Conservation (phyloP, 345 rosid genomes). For the Stellera chamaejasme region DNA sequence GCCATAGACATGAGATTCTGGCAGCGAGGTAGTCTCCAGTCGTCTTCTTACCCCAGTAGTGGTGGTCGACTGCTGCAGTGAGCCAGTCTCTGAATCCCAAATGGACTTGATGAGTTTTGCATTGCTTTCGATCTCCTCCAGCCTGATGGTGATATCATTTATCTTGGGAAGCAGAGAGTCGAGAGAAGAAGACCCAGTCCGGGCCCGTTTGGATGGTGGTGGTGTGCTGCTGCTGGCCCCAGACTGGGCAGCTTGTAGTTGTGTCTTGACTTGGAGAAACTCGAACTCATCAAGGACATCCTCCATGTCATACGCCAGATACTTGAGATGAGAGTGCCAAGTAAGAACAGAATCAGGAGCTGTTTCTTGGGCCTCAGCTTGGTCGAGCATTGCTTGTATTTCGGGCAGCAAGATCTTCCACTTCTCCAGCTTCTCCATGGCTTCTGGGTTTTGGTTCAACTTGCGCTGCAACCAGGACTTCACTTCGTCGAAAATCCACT, state of each 20-base stretch:
- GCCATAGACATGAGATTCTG: constrained; percentile 2
- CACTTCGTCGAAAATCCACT: neutral
- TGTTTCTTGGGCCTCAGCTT: neutral
- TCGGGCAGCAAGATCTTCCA: neutral
- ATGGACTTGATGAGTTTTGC: no score
- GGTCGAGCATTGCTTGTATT: neutral
- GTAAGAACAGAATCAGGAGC: neutral
- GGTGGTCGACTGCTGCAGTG: no score
- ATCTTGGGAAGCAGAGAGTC: no score
- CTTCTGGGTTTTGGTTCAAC: neutral
- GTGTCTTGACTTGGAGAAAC: neutral
- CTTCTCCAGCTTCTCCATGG: neutral
- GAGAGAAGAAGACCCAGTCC: no score
- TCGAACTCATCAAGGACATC: constrained; percentile 5
- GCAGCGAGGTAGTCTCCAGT: no score
- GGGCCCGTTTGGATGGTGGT: neutral
- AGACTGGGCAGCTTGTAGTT: neutral
- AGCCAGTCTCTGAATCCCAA: no score
- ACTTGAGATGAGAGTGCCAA: neutral
- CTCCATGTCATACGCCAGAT: neutral
- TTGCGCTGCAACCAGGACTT: neutral
- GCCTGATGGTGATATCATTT: no score
- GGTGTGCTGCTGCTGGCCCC: neutral
- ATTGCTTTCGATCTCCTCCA: no score
- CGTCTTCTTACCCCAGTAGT: no score